Conservation (phyloP, 2,329 filamentous ascomycete species). For the Epichloe uncinata region DNA sequence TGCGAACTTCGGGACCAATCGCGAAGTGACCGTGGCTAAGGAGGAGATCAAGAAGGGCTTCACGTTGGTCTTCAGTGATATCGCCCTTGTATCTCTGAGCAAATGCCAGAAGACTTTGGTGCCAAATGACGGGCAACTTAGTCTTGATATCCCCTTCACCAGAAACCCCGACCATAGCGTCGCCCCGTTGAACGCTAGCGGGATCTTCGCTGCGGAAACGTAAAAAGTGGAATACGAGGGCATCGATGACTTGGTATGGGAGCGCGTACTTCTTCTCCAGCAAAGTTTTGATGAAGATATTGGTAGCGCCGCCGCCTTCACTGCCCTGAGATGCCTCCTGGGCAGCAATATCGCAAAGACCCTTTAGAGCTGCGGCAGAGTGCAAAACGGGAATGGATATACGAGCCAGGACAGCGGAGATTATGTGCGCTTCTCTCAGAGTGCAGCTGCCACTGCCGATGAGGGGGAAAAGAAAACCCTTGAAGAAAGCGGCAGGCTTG, state of each 20-base stretch:
- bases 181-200: constrained; percentile 35
- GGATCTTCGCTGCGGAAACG: constrained; percentile 66
- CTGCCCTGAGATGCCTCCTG: constrained; percentile 73
- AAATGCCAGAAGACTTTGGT: constrained; percentile 85
- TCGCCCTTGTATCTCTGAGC: constrained; percentile 92
- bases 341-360: constrained; percentile 86
- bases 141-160: constrained; percentile 35
- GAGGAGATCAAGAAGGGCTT: constrained; percentile 78
- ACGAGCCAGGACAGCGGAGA: constrained; percentile 72
- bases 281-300: constrained; percentile 86
- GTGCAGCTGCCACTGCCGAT: constrained; percentile 80
- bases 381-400: constrained; percentile 85
- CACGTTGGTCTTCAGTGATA: constrained; percentile 87
- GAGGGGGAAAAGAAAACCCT: constrained; percentile 86
- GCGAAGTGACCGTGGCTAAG: constrained; percentile 72
- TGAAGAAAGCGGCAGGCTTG: constrained; percentile 93
- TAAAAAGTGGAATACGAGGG: constrained; percentile 91
- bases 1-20: constrained; percentile 82
- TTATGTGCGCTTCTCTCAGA: constrained; percentile 79
- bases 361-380: constrained; percentile 81
- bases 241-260: constrained; percentile 87
- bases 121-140: constrained; percentile 87
- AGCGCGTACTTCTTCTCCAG: constrained; percentile 96
- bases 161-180: constrained; percentile 37
- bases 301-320: constrained; percentile 82